Evolutionary conservation across 176 grass and related monocot species (phyloP).

Genomic region (Otatea glauca): DNA sequence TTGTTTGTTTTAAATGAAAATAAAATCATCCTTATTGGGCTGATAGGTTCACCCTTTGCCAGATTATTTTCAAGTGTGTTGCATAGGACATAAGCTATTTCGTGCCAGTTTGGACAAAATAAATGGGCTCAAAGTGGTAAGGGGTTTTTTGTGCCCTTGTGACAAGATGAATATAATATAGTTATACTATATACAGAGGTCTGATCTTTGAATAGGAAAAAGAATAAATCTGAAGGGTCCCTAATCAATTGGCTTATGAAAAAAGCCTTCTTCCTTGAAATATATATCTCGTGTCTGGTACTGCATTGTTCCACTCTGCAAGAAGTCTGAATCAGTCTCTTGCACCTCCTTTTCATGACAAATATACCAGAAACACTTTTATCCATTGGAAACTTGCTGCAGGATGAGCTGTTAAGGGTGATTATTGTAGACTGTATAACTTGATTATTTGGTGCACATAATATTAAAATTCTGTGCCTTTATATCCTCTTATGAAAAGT

Average conservation of each 20-base stretch:
- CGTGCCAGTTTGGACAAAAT: not conserved
- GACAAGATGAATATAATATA: not conserved
- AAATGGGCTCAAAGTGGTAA: not conserved
- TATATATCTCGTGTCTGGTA: not conserved
- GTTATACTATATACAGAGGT: not conserved
- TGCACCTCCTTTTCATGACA: not conserved
- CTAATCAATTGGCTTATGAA: not conserved
- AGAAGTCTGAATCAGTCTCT: not conserved
- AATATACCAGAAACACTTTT: not conserved
- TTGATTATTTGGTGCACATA: not conserved
- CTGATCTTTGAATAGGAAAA: too few relatives aligned
- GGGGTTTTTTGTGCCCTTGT: not conserved
- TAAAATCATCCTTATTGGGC: not conserved
- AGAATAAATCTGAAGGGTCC: not conserved
- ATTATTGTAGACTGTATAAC: not conserved
- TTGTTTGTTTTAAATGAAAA: not conserved
- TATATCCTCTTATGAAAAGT: not conserved
- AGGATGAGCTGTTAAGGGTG: not conserved
- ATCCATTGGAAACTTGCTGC: not conserved
- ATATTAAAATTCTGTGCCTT: slow-evolving; percentile 2
- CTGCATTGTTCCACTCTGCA: not conserved
- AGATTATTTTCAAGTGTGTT: not conserved
- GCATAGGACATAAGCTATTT: not conserved
- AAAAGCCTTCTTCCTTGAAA: not conserved
- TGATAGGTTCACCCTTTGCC: not conserved